phyloP scores from a whole-genome alignment of 1,284 basidiomycete genomes.

The Sphaerobolus stellatus region DNA sequence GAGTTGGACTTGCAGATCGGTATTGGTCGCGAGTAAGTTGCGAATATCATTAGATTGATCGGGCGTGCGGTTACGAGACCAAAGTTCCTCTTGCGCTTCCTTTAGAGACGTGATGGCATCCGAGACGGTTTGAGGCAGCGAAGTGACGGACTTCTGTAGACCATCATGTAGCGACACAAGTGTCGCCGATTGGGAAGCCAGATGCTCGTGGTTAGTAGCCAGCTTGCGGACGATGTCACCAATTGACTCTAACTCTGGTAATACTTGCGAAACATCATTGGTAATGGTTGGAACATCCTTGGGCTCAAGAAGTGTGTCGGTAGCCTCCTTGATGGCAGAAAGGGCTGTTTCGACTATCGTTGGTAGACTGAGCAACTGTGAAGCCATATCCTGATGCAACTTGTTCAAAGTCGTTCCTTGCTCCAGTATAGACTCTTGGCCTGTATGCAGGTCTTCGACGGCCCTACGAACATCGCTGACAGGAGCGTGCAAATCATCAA shows the following conservation, averaged over 20 bases:
- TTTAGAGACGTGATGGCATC: conserved; percentile 56
- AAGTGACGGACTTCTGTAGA: conserved; percentile 51
- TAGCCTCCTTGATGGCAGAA: conserved; percentile 10
- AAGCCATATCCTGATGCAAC: conserved; percentile 43
- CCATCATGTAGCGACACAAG: conserved; percentile 50
- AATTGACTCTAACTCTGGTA: conserved; percentile 28
- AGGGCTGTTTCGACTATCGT: conserved; percentile 35
- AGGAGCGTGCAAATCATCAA: conserved; percentile 50
- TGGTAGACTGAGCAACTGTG: conserved; percentile 37
- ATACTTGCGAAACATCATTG: conserved; percentile 29
- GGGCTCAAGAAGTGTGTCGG: background rate
- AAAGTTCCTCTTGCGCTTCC: conserved; percentile 59
- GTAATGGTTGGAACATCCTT: conserved; percentile 19
- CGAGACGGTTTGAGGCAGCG: conserved; percentile 58
- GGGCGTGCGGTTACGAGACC: conserved; percentile 54
- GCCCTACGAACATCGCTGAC: conserved; percentile 39
- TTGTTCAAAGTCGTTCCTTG: conserved; percentile 20
- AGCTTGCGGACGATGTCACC: conserved; percentile 47
- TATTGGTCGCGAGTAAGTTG: conserved; percentile 48
- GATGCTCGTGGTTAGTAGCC: conserved; percentile 41
- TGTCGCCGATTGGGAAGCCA: conserved; percentile 49
- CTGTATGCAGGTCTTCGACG: conserved; percentile 36
- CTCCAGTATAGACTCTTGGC: conserved; percentile 9
- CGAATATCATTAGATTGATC: conserved; percentile 66
- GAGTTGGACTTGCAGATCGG: conserved; percentile 67